phyloP scores from a whole-genome alignment of 2,329 filamentous ascomycete genomes.

The Emericellopsis atlantica region DNA sequence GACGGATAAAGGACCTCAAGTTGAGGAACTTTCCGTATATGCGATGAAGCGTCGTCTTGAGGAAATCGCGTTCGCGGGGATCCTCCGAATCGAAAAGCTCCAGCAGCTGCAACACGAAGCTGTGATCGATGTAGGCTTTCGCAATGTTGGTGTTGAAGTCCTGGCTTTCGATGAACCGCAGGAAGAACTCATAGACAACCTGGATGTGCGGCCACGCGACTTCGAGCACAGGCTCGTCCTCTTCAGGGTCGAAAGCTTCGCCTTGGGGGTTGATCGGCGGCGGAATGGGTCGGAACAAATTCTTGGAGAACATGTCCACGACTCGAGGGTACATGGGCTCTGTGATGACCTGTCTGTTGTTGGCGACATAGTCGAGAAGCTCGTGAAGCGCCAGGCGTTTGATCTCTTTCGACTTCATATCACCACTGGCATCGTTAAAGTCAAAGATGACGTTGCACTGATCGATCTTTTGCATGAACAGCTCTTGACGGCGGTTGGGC shows the following conservation, averaged over 20 bases:
- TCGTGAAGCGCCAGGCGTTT: conserved; percentile 94
- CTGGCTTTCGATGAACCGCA: conserved; percentile 97
- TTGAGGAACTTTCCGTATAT: conserved; percentile 99
- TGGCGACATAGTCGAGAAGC: conserved; percentile 93
- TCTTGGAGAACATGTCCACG: conserved; percentile 99
- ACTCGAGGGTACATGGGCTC: conserved; percentile 98
- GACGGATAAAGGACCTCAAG: conserved; percentile 87
- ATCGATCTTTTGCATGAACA: conserved; percentile 99
- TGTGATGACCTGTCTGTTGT: conserved; percentile 96
- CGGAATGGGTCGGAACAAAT: conserved; percentile 91
- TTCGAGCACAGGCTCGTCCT: conserved; percentile 95
- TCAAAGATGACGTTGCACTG: conserved; percentile 99
- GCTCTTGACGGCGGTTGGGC: conserved; percentile 83
- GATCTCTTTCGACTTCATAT: conserved; percentile 99
- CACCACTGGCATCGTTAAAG: conserved; percentile 94
- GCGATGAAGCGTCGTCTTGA: conserved; percentile 94
- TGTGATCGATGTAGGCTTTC: conserved; percentile 96
- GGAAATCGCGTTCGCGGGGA: conserved; percentile 87
- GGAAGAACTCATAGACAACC: conserved; percentile 98
- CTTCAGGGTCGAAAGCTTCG: conserved; percentile 95
- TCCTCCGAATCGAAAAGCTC: conserved; percentile 98
- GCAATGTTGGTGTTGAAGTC: conserved; percentile 99
- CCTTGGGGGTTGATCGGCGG: conserved; percentile 96
- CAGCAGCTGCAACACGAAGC: conserved; percentile 91
- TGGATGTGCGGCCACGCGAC: conserved; percentile 99